Evolutionary conservation across 371 early-diverging fungal genomes (phyloP), one percentile per base, ranked within the genome.

Genomic region (Circinella minor): DNA sequence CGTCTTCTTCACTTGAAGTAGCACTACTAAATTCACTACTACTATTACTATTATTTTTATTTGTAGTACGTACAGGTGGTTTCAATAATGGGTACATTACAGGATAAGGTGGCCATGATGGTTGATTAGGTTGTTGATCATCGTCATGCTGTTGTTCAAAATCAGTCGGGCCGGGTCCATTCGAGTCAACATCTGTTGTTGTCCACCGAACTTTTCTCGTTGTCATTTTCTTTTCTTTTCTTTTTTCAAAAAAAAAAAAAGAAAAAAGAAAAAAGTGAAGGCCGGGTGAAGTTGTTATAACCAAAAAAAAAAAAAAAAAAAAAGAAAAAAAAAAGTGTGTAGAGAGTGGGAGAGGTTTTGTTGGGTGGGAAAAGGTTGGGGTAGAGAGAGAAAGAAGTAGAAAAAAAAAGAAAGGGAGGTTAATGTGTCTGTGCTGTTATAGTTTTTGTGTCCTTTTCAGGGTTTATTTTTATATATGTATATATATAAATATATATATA

Each of bases 201-300:
- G 18, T 57, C 57, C 57, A 57, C 34, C 57, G 57, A 57, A 57
- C 57, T 34, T 57, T 57, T 34, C 57, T 57, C 57, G 57, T 57
- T 34, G 57, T 34, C 57, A 57, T 57, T 43, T 43, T 57, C 27
- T 51, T 13, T 8, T 5, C 51, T 17, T 13, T 51, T 1, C 5
- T 11, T 15, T 11, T 11, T 9, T 47, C 47, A 15, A 47, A 15
- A 47, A 47, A 15, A 9, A 47, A 47, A 47, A 47, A 47, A 47
- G 47, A 47, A 47, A 47, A 15, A 47, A 11, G 47, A 47, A 11
- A 47, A 15, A 15, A 11, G 47, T 15, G 47, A n/a, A n/a, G 49
- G 5, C 17, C 49, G 49, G 49, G 39, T n/a, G n/a, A 27, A 27
- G 27, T 27, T 27, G 27, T 2, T 27, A 27, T 27, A 27, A 27